Conservation (phyloP, 805 yeast genomes). For the Candida glaebosa region DNA sequence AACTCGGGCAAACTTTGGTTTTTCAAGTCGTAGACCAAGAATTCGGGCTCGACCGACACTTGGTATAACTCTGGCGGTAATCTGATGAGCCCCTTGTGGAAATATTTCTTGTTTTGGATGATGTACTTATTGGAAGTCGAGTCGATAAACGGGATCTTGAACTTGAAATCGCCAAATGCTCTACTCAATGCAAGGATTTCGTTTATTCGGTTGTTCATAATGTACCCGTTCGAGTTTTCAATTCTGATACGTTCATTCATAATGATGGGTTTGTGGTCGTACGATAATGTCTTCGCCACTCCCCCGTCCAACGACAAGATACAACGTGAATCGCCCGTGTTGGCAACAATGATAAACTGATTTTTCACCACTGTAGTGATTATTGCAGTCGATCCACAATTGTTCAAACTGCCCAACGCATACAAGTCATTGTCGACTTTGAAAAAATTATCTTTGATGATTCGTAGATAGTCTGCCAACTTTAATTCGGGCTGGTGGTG, state of each 20-base stretch:
- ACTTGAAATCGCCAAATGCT: slow-evolving; percentile 44
- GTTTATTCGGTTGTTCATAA: slow-evolving; percentile 36
- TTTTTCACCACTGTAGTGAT: slow-evolving; percentile 28
- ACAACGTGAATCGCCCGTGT: slow-evolving; percentile 75
- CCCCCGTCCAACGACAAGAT: slow-evolving; percentile 58
- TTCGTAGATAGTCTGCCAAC: slow-evolving; percentile 16
- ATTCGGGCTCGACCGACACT: slow-evolving; percentile 43
- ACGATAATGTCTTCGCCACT: slow-evolving; percentile 46
- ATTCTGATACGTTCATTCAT: slow-evolving; percentile 44
- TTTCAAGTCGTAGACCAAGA: slow-evolving; percentile 33
- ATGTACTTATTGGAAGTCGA: slow-evolving; percentile 29
- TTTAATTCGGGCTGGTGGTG: neutral
- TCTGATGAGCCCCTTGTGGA: slow-evolving; percentile 25
- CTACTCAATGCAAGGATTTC: slow-evolving; percentile 42
- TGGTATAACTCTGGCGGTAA: slow-evolving; percentile 43
- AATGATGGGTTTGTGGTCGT: slow-evolving; percentile 42
- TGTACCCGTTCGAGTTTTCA: slow-evolving; percentile 38
- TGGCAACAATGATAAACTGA: slow-evolving; percentile 52
- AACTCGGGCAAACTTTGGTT: slow-evolving; percentile 28
- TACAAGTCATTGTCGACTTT: slow-evolving; percentile 31
- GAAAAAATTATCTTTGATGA: slow-evolving; percentile 33
- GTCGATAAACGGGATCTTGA: slow-evolving; percentile 37
- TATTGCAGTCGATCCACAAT: slow-evolving; percentile 44
- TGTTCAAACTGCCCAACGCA: slow-evolving; percentile 20
- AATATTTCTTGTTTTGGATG: slow-evolving; percentile 17